Percentiles rank a stretch among this genome's conserved stretches.
Conservation (phyloP, 192 early-diverging fungal genomes). For the Podila clonocystis region DNA sequence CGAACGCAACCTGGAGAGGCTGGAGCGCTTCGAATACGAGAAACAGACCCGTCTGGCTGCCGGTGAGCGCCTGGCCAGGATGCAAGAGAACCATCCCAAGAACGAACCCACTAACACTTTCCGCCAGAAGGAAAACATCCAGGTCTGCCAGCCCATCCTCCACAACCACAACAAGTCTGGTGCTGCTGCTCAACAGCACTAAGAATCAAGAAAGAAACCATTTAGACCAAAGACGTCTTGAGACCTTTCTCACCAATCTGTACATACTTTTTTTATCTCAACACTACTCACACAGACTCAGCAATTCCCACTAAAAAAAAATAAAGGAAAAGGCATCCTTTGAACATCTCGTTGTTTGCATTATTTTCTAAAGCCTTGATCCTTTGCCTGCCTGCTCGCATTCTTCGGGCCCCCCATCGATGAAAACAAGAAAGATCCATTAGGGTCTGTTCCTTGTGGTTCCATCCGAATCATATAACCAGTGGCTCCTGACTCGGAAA, state of each 20-base stretch:
- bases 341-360: no score
- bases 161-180: conserved; percentile 50
- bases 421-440: no score
- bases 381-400: no score
- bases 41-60: conserved; percentile 35
- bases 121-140: conserved; percentile 40
- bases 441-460: no score
- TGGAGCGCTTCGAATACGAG: conserved; percentile 44
- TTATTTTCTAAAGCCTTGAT: no score
- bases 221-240: background rate
- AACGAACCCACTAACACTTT: conserved; percentile 24
- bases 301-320: no score
- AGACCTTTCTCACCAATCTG: background rate
- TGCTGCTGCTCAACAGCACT: conserved; percentile 17
- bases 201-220: background rate
- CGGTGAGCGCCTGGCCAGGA: conserved; percentile 32
- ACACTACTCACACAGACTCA: background rate
- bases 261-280: background rate
- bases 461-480: no score
- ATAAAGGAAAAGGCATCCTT: no score
- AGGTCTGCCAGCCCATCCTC: conserved; percentile 37
- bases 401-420: no score
- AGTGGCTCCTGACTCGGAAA: no score
- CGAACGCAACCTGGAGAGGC: conserved; percentile 39
- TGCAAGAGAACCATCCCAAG: conserved; percentile 45